Base-by-base conservation (phyloP, 805 yeast genomes). In the Yarrowia hollandica region DNA sequence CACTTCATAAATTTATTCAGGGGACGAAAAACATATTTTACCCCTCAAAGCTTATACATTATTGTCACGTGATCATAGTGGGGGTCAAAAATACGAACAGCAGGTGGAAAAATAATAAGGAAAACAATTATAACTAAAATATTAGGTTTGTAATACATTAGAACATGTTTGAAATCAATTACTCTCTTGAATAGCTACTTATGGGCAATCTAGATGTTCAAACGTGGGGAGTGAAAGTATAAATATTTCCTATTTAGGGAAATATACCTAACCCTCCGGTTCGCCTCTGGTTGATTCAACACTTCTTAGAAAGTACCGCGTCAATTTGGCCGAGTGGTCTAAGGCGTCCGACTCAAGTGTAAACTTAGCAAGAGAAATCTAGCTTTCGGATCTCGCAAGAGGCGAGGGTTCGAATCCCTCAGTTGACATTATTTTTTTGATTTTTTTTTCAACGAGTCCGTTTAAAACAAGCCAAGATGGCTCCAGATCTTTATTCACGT, bases 321-420 rank as follows among this genome's bases (percentile, higher is more conserved):
- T 52, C 58, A 52, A 52, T 59, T 59, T 59, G 61, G 61, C 61
- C 61, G 61, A 59, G 61, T 58, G 61, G 61, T 59, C 61, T 59
- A 59, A 59, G 61, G 61, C 61, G 61, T 57, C 61, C 61, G 61
- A 59, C 61, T 59, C 61, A 59, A 59, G 61, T 59, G 39, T 4
- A 33, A 39, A 28, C 61, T 39, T 33, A 19, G 50, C 41, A 30
- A 19, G 56, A 23, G 28, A 52, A 35, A 52, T 25, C 44, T 25
- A n/a, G 61, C 42, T 33, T 59, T 59, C 61, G 61, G 61, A 57
- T 59, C 61, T 59, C 61, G 61, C 61, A 59, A 59, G 61, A 59
- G 61, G 61, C 61, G 61, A 26, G 61, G 42, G 61, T 59, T 59
- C 61, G 55, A 59, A 59, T 59, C 61, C 42, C 61, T 26, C 61